Evolutionary conservation across 2,329 filamentous ascomycete genomes (phyloP).

Genomic region (Hymenoscyphus fraxineus): DNA sequence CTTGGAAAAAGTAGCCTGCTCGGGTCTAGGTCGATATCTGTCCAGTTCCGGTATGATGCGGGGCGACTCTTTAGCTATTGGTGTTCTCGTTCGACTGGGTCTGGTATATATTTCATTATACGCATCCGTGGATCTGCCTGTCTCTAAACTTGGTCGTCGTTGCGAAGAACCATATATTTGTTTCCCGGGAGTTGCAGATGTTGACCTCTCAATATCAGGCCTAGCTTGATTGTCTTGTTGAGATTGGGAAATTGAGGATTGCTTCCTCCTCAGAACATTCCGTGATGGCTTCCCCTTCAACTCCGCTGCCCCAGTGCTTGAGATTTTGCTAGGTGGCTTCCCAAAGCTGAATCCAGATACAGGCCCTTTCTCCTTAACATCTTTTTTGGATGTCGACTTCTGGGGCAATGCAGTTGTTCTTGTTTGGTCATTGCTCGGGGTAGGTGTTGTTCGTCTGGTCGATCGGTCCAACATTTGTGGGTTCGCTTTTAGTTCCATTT

Average conservation of each 20-base stretch:
- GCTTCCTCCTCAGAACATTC: slow-evolving; percentile 49
- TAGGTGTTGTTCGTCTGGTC: slow-evolving; percentile 23
- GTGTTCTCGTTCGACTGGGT: slow-evolving; percentile 18
- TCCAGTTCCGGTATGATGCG: slow-evolving; percentile 55
- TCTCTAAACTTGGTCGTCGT: slow-evolving; percentile 23
- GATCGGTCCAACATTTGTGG: slow-evolving; percentile 16
- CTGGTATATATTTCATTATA: slow-evolving; percentile 42
- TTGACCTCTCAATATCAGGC: slow-evolving; percentile 26
- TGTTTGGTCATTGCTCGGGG: slow-evolving; percentile 25
- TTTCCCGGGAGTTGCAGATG: slow-evolving; percentile 23
- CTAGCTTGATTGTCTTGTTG: slow-evolving; percentile 34
- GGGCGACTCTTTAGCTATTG: slow-evolving; percentile 31
- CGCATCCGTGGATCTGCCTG: slow-evolving; percentile 30
- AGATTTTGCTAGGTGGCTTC: slow-evolving; percentile 17
- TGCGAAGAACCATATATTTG: slow-evolving; percentile 17
- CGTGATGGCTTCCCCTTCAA: slow-evolving; percentile 35
- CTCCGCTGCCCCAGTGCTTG: slow-evolving; percentile 16
- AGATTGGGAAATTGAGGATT: slow-evolving; percentile 40
- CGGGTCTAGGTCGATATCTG: slow-evolving; percentile 51
- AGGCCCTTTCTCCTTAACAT: slow-evolving; percentile 5
- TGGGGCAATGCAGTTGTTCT: slow-evolving; percentile 21
- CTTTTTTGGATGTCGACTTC: slow-evolving; percentile 19
- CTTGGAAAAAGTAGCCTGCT: slow-evolving; percentile 33
- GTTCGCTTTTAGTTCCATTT: slow-evolving; percentile 27
- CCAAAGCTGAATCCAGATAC: slow-evolving; percentile 28